phyloP scores from a whole-genome alignment of 2,329 filamentous ascomycete species.

The Pseudovirgaria hyperparasitica region DNA sequence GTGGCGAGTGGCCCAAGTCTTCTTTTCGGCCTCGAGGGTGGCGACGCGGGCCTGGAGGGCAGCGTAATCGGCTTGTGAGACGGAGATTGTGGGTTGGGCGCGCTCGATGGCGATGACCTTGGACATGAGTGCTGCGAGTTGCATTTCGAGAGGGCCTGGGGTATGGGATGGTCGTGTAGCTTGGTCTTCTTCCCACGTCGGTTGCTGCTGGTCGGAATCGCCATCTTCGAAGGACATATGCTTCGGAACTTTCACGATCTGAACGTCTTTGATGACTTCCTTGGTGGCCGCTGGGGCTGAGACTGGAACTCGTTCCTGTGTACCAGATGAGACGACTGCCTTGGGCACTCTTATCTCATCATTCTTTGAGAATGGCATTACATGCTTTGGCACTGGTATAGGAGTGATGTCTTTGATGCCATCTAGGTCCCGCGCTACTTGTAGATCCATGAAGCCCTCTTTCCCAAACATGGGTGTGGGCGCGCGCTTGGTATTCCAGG shows the following conservation, averaged over 20 bases:
- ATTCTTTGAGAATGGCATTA: too few relatives aligned
- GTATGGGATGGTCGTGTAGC: slow-evolving; percentile 12
- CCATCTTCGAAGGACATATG: slow-evolving; percentile 6
- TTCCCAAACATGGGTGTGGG: background rate
- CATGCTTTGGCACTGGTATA: too few relatives aligned
- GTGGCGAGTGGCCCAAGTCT: slow-evolving; percentile 21
- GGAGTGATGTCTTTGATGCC: too few relatives aligned
- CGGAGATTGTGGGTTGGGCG: slow-evolving; percentile 18
- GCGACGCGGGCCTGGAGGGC: slow-evolving; percentile 17
- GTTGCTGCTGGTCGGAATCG: slow-evolving; percentile 2
- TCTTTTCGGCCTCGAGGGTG: slow-evolving; percentile 24
- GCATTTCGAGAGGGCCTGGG: slow-evolving; percentile 22
- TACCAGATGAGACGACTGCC: too few relatives aligned
- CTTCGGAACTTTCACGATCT: slow-evolving; percentile 9
- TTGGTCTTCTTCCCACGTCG: slow-evolving; percentile 4
- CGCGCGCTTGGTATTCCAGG: background rate
- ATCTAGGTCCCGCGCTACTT: too few relatives aligned
- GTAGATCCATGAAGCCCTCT: background rate
- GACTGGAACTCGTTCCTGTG: too few relatives aligned
- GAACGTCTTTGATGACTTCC: slow-evolving; percentile 1
- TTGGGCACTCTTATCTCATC: too few relatives aligned
- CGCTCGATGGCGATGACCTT: slow-evolving; percentile 23
- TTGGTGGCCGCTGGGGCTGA: too few relatives aligned
- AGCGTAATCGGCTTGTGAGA: slow-evolving; percentile 25
- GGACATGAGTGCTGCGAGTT: slow-evolving; percentile 23